These are phyloP conservation scores for Ophiocordyceps australis DNA, from an alignment of 2,329 filamentous ascomycete species.

Conservation along the genomic window DNA sequence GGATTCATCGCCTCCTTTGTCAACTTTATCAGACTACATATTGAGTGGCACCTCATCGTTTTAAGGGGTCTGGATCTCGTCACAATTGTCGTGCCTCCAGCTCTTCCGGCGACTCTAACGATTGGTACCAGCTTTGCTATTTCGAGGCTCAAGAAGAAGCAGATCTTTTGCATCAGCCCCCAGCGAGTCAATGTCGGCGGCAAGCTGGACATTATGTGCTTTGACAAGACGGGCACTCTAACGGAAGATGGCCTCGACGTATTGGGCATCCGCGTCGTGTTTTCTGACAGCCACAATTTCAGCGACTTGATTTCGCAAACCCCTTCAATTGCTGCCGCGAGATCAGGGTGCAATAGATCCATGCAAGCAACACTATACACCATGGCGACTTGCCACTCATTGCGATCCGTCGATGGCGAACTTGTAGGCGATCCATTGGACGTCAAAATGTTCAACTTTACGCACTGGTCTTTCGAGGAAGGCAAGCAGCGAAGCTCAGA, in stretches of 20 bases:
- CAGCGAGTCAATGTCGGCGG: slow-evolving; percentile 94
- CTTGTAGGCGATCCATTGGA: slow-evolving; percentile 88
- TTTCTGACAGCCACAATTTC: slow-evolving; percentile 43
- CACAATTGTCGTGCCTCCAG: slow-evolving; percentile 92
- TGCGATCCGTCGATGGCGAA: slow-evolving; percentile 73
- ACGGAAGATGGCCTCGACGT: slow-evolving; percentile 95
- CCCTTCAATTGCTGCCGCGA: slow-evolving; percentile 1
- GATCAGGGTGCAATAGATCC: slow-evolving; percentile 6
- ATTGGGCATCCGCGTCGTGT: slow-evolving; percentile 67
- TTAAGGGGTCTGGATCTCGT: slow-evolving; percentile 87
- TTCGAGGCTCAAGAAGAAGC: slow-evolving; percentile 65
- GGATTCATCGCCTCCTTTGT: slow-evolving; percentile 84
- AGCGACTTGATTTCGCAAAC: slow-evolving; percentile 53
- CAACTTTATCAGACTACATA: slow-evolving; percentile 73
- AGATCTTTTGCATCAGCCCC: slow-evolving; percentile 95
- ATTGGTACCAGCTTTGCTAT: slow-evolving; percentile 96
- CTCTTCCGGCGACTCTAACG: slow-evolving; percentile 81
- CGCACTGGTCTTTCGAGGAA: slow-evolving; percentile 82
- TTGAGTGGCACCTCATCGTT: slow-evolving; percentile 82
- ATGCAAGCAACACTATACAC: slow-evolving; percentile 58
- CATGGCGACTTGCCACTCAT: slow-evolving; percentile 94
- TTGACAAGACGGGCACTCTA: slow-evolving; percentile 96
- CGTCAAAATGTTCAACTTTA: slow-evolving; percentile 98
- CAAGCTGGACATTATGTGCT: slow-evolving; percentile 90
- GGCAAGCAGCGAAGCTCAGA: slow-evolving; percentile 50